Evolutionary conservation across 345 rosid genomes (phyloP).

Genomic region (thale cress (Arabidopsis thaliana)): TAIR10.1 NC_003075.7:14298001-14298500

Average conservation of each 20-base stretch:
- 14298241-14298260: conserved; percentile 1
- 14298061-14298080: conserved; percentile 99
- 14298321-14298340: conserved; percentile 68
- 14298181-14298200: conserved; percentile 78
- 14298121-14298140: conserved; percentile 87
- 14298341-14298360: conserved; percentile 69
- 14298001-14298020: not conserved
- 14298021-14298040: conserved; percentile 7
- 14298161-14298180: conserved; percentile 88
- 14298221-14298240: not conserved
- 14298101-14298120: conserved; percentile 85
- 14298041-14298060: conserved; percentile 57
- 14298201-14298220: conserved; percentile 62
- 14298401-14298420: conserved; percentile 94
- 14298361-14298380: conserved; percentile 87
- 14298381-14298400: conserved; percentile 79
- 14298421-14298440: conserved; percentile 37
- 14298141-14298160: conserved; percentile 90
- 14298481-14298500: conserved; percentile 87
- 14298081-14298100: conserved; percentile 87
- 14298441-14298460: conserved; percentile 1
- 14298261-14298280: conserved; percentile 2
- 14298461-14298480: conserved; percentile 12
- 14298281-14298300: conserved; percentile 58
- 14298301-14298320: conserved; percentile 88